phyloP scores from a whole-genome alignment of 768 basidiomycete species.

The Amanita phalloides region DNA sequence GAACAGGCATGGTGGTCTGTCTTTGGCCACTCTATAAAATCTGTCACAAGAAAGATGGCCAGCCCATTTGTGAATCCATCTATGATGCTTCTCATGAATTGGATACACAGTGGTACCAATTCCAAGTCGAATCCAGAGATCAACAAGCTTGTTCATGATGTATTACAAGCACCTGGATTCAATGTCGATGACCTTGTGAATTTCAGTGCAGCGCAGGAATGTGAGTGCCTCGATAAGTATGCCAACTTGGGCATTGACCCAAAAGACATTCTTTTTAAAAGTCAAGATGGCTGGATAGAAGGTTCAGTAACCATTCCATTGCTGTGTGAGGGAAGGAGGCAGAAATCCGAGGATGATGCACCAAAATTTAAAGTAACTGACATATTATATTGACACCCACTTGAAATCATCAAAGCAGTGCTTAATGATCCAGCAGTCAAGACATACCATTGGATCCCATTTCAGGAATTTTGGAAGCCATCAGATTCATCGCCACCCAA shows the following conservation, averaged over 20 bases:
- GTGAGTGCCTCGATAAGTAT: not conserved
- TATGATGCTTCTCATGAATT: not conserved
- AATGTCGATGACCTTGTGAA: not conserved
- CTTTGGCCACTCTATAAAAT: too few species aligned
- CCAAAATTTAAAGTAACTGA: not conserved
- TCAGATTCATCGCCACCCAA: too few species aligned
- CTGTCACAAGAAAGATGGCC: too few species aligned
- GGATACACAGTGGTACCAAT: not conserved
- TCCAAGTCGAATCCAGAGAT: not conserved
- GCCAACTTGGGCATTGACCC: not conserved
- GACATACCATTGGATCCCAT: not conserved
- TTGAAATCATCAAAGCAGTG: not conserved
- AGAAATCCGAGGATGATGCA: not conserved
- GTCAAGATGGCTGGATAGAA: not conserved
- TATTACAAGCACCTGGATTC: not conserved
- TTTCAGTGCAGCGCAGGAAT: not conserved
- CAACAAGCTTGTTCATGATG: not conserved
- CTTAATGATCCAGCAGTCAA: not conserved
- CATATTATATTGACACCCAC: not conserved
- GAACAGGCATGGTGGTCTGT: too few species aligned
- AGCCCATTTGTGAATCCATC: not conserved
- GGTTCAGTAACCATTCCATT: not conserved
- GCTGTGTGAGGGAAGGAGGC: not conserved
- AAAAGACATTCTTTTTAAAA: not conserved
- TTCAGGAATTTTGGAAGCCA: not conserved